Percentiles rank a stretch among this genome's conserved stretches.
These are phyloP conservation scores for Saccharomycopsis capsularis DNA, from an alignment of 805 yeast species.

Conservation along the genomic window DNA sequence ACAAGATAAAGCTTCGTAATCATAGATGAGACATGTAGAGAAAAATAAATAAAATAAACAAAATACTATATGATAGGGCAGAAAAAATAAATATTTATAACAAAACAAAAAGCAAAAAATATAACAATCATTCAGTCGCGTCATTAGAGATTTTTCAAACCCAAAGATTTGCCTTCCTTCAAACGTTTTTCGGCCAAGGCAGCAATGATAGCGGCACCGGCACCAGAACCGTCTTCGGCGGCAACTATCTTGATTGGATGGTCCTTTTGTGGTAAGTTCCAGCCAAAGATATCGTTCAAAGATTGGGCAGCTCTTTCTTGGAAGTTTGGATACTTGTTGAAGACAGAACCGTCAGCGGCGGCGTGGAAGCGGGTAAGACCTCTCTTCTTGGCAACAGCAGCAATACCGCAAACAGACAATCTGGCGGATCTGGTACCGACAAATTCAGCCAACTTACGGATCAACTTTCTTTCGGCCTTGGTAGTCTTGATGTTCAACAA, in stretches of 20 bases:
- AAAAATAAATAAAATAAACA: too few relatives aligned
- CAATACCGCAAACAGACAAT: conserved; percentile 89
- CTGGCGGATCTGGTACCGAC: conserved; percentile 92
- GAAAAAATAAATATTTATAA: too few relatives aligned
- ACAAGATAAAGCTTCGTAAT: too few relatives aligned
- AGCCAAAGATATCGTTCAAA: conserved; percentile 80
- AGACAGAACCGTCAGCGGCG: conserved; percentile 97
- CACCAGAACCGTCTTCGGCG: conserved; percentile 98
- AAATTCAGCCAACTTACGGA: conserved; percentile 76
- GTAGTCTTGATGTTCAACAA: conserved; percentile 61
- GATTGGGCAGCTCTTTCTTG: conserved; percentile 83
- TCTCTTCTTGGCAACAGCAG: conserved; percentile 87
- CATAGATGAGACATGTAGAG: too few relatives aligned
- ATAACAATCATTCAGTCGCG: neutral
- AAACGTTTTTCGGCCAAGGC: conserved; percentile 84
- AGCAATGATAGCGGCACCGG: conserved; percentile 97
- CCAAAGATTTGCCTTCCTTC: conserved; percentile 16
- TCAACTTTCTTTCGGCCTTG: conserved; percentile 68
- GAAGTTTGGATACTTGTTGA: conserved; percentile 89
- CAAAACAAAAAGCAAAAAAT: too few relatives aligned
- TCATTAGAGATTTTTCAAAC: conserved; percentile 12
- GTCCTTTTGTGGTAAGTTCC: conserved; percentile 45
- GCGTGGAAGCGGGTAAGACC: conserved; percentile 62
- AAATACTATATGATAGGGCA: too few relatives aligned
- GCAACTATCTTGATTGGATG: conserved; percentile 83